Conservation (phyloP, 1,139 yeast species). For the Arxiozyma bovina region DNA sequence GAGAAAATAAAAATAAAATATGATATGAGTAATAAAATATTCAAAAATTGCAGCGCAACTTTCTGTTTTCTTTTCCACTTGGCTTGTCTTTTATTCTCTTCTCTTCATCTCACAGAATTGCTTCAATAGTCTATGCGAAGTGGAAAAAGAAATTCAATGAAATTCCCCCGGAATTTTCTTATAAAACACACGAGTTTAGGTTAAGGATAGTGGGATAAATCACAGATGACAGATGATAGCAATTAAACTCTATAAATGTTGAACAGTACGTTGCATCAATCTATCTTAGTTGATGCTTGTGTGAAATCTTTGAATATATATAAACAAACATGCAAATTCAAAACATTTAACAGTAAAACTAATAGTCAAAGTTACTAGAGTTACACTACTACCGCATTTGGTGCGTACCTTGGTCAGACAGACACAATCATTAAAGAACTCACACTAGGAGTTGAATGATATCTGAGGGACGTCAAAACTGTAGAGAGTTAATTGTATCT, state of each 20-base stretch:
- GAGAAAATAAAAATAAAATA: neutral
- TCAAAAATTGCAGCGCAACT: neutral
- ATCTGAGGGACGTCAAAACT: neutral
- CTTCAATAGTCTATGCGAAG: neutral
- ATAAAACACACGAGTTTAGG: neutral
- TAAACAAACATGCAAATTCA: neutral
- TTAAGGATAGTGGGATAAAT: neutral
- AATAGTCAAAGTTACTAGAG: neutral
- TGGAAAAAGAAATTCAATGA: neutral
- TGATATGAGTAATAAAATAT: no score
- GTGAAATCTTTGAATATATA: neutral
- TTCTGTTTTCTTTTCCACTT: neutral
- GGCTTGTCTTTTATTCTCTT: no score
- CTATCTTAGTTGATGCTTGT: no score
- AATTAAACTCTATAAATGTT: no score
- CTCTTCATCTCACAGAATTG: no score
- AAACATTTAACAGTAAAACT: neutral
- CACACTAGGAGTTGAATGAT: no score
- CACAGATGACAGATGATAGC: no score
- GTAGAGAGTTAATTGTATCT: no score
- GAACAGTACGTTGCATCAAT: no score
- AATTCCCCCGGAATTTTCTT: constrained; percentile 13
- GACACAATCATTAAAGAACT: neutral
- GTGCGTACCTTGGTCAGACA: neutral
- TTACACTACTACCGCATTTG: neutral